phyloP scores from a whole-genome alignment of 164 flowering plant genomes.

The Magnolia changhungtana region DNA sequence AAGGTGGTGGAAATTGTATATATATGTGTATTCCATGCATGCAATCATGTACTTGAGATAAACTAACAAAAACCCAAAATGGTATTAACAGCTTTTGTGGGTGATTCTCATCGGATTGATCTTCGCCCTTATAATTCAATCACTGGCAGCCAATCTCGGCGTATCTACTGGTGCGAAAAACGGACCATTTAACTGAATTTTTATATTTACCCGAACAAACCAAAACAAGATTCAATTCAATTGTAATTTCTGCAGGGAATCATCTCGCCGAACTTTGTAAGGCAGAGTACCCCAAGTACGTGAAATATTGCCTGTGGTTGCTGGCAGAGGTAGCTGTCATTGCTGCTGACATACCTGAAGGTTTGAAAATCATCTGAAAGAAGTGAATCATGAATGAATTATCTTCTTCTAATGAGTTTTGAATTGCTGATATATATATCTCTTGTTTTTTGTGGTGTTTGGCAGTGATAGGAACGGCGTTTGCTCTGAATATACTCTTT shows the following conservation, averaged over 20 bases:
- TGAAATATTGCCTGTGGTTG: slow-evolving; percentile 72
- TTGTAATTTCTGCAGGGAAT: slow-evolving; percentile 41
- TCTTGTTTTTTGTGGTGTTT: background rate
- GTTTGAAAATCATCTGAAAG: slow-evolving; percentile 19
- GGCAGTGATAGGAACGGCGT: slow-evolving; percentile 90
- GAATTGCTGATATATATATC: background rate
- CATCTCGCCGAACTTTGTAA: slow-evolving; percentile 73
- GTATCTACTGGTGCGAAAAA: slow-evolving; percentile 61
- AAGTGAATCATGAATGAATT: background rate
- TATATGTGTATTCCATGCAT: background rate
- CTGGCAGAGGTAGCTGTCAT: slow-evolving; percentile 86
- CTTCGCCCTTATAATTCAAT: slow-evolving; percentile 85
- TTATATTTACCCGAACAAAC: background rate
- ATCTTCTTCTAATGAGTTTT: background rate
- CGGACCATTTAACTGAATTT: background rate
- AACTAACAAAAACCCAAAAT: background rate
- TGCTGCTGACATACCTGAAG: slow-evolving; percentile 95
- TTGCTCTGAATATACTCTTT: slow-evolving; percentile 75
- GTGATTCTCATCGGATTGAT: slow-evolving; percentile 70
- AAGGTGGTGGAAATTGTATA: background rate
- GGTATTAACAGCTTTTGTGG: slow-evolving; percentile 69
- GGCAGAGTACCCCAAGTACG: slow-evolving; percentile 52
- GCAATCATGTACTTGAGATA: background rate
- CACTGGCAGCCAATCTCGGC: slow-evolving; percentile 89
- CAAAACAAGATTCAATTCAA: background rate